Evolutionary conservation across 1,284 basidiomycete genomes (phyloP), one percentile per base, ranked within the genome.

Genomic region (Tylopilus orsonianus): DNA sequence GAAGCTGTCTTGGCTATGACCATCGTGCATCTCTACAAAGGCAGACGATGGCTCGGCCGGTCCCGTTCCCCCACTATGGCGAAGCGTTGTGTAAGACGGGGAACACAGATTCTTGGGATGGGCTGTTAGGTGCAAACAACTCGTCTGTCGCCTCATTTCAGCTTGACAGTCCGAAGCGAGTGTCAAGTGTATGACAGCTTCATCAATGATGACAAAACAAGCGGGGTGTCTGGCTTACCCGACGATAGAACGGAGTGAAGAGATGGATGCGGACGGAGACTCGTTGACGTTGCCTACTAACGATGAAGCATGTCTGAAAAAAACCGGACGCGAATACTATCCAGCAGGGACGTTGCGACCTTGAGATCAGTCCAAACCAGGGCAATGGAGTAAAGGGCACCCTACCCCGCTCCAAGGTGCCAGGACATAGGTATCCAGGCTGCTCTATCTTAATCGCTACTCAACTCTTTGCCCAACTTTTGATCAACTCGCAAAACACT

Each of bases 11-110:
- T 56, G 0, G 62, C 66, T 12, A 69, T 67, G 63, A 46, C 40
- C 9, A 61, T 58, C 8, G 52, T 69, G 24, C 57, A 62, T 23
- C 44, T 69, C 12, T 67, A 56, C 41, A 22, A 43, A 34, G 55
- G 55, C 4, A 58, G 57, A 32, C 58, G 52, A 5, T 68, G 56
- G 56, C 40, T 69, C 14, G 66, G 68, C 4, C 66, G 67, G 68
- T 68, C 54, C 41, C 68, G 69, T n/a, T 57, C 59, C 9, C 66
- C 66, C 34, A 50, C 41, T 0, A 36, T 68, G 8, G 66, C 60
- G n/a, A 63, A 57, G 37, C 50, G 53, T 6, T 69, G 64, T 62
- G 59, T 6, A 39, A 45, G 37, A 57, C 69, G 43, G 67, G 64
- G 0, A 55, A 58, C 33, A 57, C 64, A 12, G 46, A 48, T 14